These are phyloP conservation scores for Remersonia thermophila DNA, from an alignment of 2,329 filamentous ascomycete genomes.

Conservation along the genomic window DNA sequence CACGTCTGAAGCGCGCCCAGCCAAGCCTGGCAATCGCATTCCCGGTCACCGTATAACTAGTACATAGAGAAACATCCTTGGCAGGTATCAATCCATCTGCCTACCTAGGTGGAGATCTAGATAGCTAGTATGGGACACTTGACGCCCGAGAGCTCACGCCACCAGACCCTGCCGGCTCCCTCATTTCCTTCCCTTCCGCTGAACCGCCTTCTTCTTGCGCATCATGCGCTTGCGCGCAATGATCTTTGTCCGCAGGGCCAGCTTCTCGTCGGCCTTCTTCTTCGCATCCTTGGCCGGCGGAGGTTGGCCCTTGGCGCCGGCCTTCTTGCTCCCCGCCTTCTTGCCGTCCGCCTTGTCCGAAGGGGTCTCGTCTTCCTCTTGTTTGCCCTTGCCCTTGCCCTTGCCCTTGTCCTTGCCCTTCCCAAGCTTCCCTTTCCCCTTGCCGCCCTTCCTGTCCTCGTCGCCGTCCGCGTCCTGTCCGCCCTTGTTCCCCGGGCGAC, in stretches of 20 bases:
- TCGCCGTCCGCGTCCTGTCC: constrained; percentile 1
- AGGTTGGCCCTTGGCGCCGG: constrained; percentile 20
- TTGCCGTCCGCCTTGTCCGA: constrained; percentile 20
- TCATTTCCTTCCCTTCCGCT: constrained; percentile 14
- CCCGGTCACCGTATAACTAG: too few species aligned
- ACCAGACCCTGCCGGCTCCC: neutral
- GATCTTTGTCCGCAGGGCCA: constrained; percentile 53
- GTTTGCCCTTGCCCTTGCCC: constrained; percentile 19
- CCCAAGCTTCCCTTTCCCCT: constrained; percentile 13
- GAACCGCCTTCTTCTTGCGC: constrained; percentile 51
- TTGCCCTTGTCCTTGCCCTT: constrained; percentile 5
- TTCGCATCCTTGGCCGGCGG: constrained; percentile 25
- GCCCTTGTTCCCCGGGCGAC: constrained; percentile 15
- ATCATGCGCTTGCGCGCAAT: constrained; percentile 75
- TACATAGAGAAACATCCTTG: too few species aligned
- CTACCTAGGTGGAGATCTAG: too few species aligned
- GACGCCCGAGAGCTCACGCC: too few species aligned
- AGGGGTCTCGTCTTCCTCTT: constrained; percentile 14
- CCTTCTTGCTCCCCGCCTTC: constrained; percentile 16
- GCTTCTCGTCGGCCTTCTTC: constrained; percentile 24
- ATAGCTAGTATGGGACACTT: too few species aligned
- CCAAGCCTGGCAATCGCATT: too few species aligned
- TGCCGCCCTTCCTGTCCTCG: constrained; percentile 28
- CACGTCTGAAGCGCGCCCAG: too few species aligned
- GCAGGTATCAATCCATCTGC: too few species aligned